Conservation (phyloP, 257 asterid genomes). For the Nicotiana noctiflora region DNA sequence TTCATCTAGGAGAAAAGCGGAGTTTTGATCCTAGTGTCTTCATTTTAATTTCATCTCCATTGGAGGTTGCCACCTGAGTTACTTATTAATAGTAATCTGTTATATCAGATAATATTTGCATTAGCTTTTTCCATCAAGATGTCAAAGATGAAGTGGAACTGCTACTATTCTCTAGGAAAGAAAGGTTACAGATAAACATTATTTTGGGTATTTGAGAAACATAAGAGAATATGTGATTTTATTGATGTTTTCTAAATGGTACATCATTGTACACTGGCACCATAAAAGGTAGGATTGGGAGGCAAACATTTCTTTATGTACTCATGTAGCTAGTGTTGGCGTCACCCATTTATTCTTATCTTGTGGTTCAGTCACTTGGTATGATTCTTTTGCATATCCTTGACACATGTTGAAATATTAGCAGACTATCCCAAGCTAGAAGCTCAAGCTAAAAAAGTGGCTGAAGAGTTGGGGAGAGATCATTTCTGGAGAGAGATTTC, state of each 20-base stretch:
- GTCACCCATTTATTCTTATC: neutral
- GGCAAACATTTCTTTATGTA: neutral
- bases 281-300: neutral
- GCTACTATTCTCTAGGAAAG: neutral
- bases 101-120: neutral
- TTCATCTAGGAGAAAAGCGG: neutral
- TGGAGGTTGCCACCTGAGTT: neutral
- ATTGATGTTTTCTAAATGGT: neutral
- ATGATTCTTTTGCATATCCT: constrained; percentile 2
- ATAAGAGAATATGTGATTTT: neutral
- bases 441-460: constrained; percentile 64
- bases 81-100: neutral
- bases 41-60: neutral
- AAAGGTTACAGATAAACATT: neutral
- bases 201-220: constrained; percentile 1
- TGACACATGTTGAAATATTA: constrained; percentile 7
- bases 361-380: neutral
- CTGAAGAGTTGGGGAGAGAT: constrained; percentile 56
- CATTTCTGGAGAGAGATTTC: constrained; percentile 49
- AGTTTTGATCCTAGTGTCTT: neutral
- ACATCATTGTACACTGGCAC: neutral
- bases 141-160: neutral
- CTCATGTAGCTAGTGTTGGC: neutral
- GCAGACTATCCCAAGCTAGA: constrained; percentile 92
- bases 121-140: neutral